Conservation (phyloP, 768 basidiomycete genomes). For the Amanita inopinata region DNA sequence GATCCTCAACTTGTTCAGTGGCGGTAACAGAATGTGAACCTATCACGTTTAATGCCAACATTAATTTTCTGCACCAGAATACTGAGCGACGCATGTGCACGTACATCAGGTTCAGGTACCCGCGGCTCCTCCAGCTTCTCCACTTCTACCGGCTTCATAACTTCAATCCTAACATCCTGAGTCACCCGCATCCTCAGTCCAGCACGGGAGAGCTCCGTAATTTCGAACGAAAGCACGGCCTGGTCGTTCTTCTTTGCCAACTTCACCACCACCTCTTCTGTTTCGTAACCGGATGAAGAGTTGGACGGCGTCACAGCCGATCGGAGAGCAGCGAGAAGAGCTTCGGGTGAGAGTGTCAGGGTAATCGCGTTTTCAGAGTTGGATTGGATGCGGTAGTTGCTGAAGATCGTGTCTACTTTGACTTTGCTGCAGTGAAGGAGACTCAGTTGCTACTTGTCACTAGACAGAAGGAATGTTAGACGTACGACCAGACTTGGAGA, state of each 20-base stretch:
- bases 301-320: constrained; percentile 45
- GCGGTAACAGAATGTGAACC: constrained; percentile 73
- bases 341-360: constrained; percentile 61
- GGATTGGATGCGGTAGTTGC: constrained; percentile 77
- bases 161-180: constrained; percentile 78
- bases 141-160: constrained; percentile 68
- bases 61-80: background rate
- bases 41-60: constrained; percentile 19
- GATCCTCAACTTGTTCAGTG: constrained; percentile 65
- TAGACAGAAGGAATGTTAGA: constrained; percentile 1
- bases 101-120: constrained; percentile 80
- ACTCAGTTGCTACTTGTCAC: background rate
- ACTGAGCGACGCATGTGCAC: constrained; percentile 16
- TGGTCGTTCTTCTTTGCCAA: constrained; percentile 80
- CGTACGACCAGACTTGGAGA: constrained; percentile 72
- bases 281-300: constrained; percentile 33
- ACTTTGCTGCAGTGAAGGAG: constrained; percentile 34
- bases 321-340: constrained; percentile 64
- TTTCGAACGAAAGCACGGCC: constrained; percentile 71
- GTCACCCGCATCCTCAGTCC: constrained; percentile 56
- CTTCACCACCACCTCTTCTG: constrained; percentile 69
- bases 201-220: constrained; percentile 51
- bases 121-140: constrained; percentile 67
- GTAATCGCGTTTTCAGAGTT: constrained; percentile 78
- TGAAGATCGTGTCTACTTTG: constrained; percentile 60